phyloP scores from a whole-genome alignment of 306 rosid species.

The Parietaria judaica region DNA sequence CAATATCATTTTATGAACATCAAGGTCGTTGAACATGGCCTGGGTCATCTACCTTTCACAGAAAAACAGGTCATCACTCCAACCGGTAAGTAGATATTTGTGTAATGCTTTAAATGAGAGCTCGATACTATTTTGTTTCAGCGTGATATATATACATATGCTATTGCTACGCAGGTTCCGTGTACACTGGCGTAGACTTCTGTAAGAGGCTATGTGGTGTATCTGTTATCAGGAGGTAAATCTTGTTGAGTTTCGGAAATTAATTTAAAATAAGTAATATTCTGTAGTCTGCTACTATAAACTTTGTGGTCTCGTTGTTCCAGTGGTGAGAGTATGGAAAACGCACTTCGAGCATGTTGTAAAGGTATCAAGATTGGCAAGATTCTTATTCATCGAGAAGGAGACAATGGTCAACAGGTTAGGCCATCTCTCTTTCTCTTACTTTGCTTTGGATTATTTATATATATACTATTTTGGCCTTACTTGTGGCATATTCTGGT shows the following conservation, averaged over 20 bases:
- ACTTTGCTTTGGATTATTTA: background rate
- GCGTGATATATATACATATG: constrained; percentile 2
- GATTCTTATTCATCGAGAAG: constrained; percentile 98
- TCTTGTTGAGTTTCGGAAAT: constrained; percentile 4
- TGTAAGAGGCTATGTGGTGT: constrained; percentile 97
- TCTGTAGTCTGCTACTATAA: background rate
- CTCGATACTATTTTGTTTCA: background rate
- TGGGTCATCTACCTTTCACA: constrained; percentile 93
- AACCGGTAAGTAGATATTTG: constrained; percentile 55
- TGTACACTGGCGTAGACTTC: constrained; percentile 93
- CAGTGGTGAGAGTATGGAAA: constrained; percentile 99
- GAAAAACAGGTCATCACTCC: constrained; percentile 94
- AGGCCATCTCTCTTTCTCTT: constrained; percentile 20
- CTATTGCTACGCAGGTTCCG: constrained; percentile 52
- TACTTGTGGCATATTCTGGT: constrained; percentile 20
- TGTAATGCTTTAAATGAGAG: background rate
- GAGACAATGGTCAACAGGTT: constrained; percentile 99
- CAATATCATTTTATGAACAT: constrained; percentile 23
- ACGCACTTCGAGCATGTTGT: constrained; percentile 98
- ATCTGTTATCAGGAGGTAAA: constrained; percentile 82
- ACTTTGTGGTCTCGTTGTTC: constrained; percentile 7
- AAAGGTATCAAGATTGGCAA: constrained; percentile 98
- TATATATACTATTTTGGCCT: background rate
- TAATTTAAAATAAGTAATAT: background rate
- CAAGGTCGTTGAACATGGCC: constrained; percentile 98